Percentiles rank a stretch among this genome's conserved stretches.
These are phyloP conservation scores for Barnettozyma vustinii DNA, from an alignment of 805 yeast species.

Conservation along the genomic window DNA sequence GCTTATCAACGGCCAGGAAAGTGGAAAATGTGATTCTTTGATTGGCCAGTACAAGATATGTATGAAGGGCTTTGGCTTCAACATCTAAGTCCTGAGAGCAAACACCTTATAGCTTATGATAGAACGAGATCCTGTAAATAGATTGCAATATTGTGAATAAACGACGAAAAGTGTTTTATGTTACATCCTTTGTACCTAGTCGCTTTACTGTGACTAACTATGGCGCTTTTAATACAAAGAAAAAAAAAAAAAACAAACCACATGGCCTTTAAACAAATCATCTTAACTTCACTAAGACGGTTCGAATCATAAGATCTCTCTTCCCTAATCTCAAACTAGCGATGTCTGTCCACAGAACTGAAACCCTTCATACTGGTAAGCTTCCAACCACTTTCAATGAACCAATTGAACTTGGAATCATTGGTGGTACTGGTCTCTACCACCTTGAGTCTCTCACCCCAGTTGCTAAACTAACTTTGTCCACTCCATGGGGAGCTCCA, in stretches of 20 bases:
- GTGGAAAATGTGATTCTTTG: constrained; percentile 71
- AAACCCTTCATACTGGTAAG: constrained; percentile 6
- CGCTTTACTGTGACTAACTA: neutral
- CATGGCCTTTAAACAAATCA: neutral
- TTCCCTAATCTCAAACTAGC: constrained; percentile 4
- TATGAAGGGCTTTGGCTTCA: constrained; percentile 91
- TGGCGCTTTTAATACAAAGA: neutral
- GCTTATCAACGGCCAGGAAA: constrained; percentile 74
- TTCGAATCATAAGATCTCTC: constrained; percentile 8
- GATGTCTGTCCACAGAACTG: constrained; percentile 27
- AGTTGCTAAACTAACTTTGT: constrained; percentile 73
- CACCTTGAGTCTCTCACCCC: constrained; percentile 76
- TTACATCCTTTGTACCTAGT: neutral
- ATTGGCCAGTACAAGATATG: constrained; percentile 74
- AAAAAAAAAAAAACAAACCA: neutral
- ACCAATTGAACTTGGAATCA: constrained; percentile 78
- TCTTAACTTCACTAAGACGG: neutral
- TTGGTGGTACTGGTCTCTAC: constrained; percentile 98
- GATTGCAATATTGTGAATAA: neutral
- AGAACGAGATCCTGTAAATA: neutral
- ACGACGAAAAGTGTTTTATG: neutral
- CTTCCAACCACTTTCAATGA: constrained; percentile 50
- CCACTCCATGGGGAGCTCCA: constrained; percentile 98
- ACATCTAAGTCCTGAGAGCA: constrained; percentile 25
- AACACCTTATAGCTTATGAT: neutral